These are phyloP conservation scores for Dittrichia graveolens DNA, from an alignment of 129 eudicot species.

Conservation along the genomic window DNA sequence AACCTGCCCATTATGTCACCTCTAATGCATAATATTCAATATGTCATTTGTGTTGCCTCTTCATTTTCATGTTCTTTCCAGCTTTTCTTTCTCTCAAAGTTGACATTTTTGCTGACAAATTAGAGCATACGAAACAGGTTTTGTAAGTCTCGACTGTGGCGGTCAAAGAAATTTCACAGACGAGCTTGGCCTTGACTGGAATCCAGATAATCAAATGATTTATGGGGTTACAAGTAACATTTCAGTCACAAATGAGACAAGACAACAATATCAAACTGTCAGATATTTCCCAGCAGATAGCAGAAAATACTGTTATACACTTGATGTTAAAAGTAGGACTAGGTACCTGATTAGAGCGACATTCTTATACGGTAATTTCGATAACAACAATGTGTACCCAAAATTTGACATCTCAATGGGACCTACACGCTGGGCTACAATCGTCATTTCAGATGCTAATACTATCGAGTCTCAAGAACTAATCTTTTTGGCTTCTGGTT, in stretches of 20 bases:
- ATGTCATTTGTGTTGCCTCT: background rate
- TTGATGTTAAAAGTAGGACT: conserved; percentile 68
- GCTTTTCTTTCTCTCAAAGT: background rate
- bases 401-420: conserved; percentile 93
- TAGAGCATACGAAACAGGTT: conserved; percentile 52
- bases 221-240: conserved; percentile 61
- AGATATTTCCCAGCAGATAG: conserved; percentile 85
- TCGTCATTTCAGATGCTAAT: conserved; percentile 89
- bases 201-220: conserved; percentile 54
- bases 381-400: conserved; percentile 85
- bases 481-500: conserved; percentile 75
- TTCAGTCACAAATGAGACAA: conserved; percentile 59
- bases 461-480: conserved; percentile 71
- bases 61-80: background rate
- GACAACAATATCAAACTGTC: conserved; percentile 63
- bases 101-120: conserved; percentile 21
- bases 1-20: background rate
- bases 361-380: conserved; percentile 88
- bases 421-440: conserved; percentile 94
- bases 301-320: conserved; percentile 85
- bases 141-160: conserved; percentile 84
- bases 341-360: conserved; percentile 91
- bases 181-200: conserved; percentile 78
- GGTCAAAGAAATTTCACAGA: conserved; percentile 73
- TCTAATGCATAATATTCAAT: background rate